Base-by-base conservation (phyloP, 768 basidiomycete genomes). In the Leccinellum rugosiceps region DNA sequence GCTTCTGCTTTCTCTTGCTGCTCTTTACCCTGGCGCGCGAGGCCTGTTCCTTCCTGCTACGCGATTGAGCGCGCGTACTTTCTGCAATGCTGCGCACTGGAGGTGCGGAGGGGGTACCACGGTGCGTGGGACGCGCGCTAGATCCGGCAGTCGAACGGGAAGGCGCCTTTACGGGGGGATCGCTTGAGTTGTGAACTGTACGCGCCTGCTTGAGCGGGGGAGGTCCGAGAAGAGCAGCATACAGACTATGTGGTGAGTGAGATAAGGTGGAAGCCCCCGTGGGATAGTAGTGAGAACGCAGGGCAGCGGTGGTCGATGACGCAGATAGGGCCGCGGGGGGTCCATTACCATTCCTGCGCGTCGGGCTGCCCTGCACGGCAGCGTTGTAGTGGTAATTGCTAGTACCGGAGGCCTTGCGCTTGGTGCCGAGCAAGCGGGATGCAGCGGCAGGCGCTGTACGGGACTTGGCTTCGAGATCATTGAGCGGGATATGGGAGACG, bases 121-220 rank as follows among this genome's bases (percentile, higher is more conserved):
- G 64, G 49, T 31, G 61, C 35, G 64, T 63, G 47, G 58, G 28
- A 26, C 65, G 71, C 48, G 53, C 26, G 52, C 65, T 70, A 66
- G 71, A 72, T 67, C 72, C 71, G 61, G 70, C 71, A 1, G 60
- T 51, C 3, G 72, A 72, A 72, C 63, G 76, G 53, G 65, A 63
- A 74, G 82, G 68, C 69, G 78, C 53, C 73, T 83, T 75, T 11
- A 87, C 71, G 17, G 87, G 89, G 30, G 88, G 88, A 65, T 88
- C 88, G 50, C 73, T 74, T 11, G 83, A 83, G 67, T 90, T 90
- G 63, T 86, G 85, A 56, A 91, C 84, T n/a, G 90, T 92, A 50
- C 89, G 79, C 50, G 87, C 88, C 61, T 84, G 86, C 72, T 89
- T 88, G 26, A 82, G 72, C 13, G 88, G 83, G n/a, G 89, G 87